Conservation (phyloP, 2,329 filamentous ascomycete species). For the Verticillium klebahnii region DNA sequence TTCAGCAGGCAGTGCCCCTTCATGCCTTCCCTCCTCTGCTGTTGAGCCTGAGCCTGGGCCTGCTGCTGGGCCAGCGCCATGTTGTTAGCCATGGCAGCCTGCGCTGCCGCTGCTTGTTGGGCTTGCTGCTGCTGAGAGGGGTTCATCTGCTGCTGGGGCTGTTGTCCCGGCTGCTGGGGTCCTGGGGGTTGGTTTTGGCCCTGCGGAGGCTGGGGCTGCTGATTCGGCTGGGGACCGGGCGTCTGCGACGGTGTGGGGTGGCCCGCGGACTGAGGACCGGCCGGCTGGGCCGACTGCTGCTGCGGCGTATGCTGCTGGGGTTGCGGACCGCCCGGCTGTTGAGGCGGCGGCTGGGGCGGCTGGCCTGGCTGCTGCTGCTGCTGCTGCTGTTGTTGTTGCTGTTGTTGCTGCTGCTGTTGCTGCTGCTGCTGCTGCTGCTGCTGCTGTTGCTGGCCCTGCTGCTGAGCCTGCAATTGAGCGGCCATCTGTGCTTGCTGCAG, state of each 20-base stretch:
- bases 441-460: slow-evolving; percentile 26
- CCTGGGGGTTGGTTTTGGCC: slow-evolving; percentile 18
- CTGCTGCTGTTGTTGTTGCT: slow-evolving; percentile 27
- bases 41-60: slow-evolving; percentile 25
- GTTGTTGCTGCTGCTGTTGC: slow-evolving; percentile 29
- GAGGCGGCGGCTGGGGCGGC: slow-evolving; percentile 23
- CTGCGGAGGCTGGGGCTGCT: slow-evolving; percentile 23
- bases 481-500: slow-evolving; percentile 39
- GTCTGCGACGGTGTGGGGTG: slow-evolving; percentile 14
- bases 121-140: slow-evolving; percentile 28
- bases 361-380: slow-evolving; percentile 28
- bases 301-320: slow-evolving; percentile 13
- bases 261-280: slow-evolving; percentile 13
- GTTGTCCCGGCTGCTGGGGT: slow-evolving; percentile 29
- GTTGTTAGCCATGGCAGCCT: slow-evolving; percentile 28
- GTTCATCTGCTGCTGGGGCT: slow-evolving; percentile 27
- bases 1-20: slow-evolving; percentile 56
- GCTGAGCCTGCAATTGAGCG: slow-evolving; percentile 26
- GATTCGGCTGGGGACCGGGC: slow-evolving; percentile 12
- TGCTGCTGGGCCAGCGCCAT: slow-evolving; percentile 10
- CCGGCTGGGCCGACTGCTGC: slow-evolving; percentile 12
- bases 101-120: slow-evolving; percentile 13
- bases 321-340: slow-evolving; percentile 16
- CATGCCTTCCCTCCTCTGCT: slow-evolving; percentile 45
- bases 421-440: slow-evolving; percentile 29